Evolutionary conservation across 305 asterid genomes (phyloP), one percentile per base, ranked within the genome.

Genomic region (Fraxinus angustifolia): DNA sequence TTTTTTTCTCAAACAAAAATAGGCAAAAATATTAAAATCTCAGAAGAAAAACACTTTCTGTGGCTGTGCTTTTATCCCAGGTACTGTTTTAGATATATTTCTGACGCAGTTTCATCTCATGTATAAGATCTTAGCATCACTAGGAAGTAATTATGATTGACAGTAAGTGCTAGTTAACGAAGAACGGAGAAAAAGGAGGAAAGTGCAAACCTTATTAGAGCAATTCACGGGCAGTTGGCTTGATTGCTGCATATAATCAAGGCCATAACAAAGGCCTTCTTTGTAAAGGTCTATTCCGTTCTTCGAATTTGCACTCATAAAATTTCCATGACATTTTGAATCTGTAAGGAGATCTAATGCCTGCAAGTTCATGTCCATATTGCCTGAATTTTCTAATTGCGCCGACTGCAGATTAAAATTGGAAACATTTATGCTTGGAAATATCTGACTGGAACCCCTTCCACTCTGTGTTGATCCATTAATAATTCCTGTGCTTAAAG

Each of bases 271-370:
- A 58, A 83, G 76, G 16, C 81, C 85, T 82, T 82, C 85, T 65
- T 81, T 81, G 11, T 76, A 79, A 31, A 80, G 17, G 14, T 86
- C 89, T 56, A 83, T 74, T 35, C 87, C 89, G 76, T 78, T 83
- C 6, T 1, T 83, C 62, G 8, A 77, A 65, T 72, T 86, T 48
- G 53, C 85, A 34, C 68, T 72, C 38, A 50, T 31, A 56, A 88
- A 86, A 12, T 79, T 82, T 35, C 88, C 96, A 77, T 82, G 79
- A 76, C 87, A 84, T 86, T 91, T 86, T 35, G 93, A 82, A 34
- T 96, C 87, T 53, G 90, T 86, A 19, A 91, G 82, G 42, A 92
- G 96, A 94, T 94, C 97, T 72, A 91, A 60, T 0, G 93, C 91
- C 80, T 90, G 90, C 71, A 90, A 81, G 60, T 90, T 92, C 93